Conservation (phyloP, 179 eudicot genomes). For the Drosera spatulata region DNA sequence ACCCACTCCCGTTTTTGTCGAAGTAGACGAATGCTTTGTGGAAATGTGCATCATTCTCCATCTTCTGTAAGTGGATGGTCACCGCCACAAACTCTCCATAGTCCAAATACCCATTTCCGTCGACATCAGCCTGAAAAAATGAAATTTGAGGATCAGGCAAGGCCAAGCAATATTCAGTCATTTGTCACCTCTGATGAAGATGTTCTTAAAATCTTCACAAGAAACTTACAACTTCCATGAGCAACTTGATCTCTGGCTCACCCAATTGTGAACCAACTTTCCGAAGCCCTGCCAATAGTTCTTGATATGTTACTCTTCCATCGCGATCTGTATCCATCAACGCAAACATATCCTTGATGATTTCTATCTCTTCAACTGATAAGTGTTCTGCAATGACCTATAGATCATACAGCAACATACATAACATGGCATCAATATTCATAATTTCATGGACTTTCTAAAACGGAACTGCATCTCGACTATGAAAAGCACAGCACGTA, state of each 20-base stretch:
- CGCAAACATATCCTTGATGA: conserved; percentile 75
- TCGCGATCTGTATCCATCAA: conserved; percentile 79
- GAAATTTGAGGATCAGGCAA: too few species aligned
- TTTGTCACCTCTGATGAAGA: too few species aligned
- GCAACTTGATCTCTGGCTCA: conserved; percentile 83
- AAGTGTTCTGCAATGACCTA: conserved; percentile 90
- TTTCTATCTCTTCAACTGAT: conserved; percentile 76
- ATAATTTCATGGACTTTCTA: not conserved
- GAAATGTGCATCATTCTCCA: conserved; percentile 94
- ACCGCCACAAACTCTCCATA: conserved; percentile 98
- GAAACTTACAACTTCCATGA: conserved; percentile 89
- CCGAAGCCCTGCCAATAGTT: conserved; percentile 57
- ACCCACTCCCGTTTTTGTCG: conserved; percentile 81
- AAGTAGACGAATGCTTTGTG: conserved; percentile 78
- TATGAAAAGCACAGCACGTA: conserved; percentile 8
- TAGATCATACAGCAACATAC: not conserved
- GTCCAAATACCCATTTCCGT: conserved; percentile 80
- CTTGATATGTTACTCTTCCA: conserved; percentile 75
- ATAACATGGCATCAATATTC: not conserved
- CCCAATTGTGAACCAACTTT: conserved; percentile 90
- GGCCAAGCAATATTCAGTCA: too few species aligned
- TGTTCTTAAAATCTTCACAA: not conserved
- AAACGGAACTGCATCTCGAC: not conserved
- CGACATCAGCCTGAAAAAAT: conserved; percentile 71
- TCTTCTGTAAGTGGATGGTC: conserved; percentile 83